Evolutionary conservation across 1,139 yeast species (phyloP), one percentile per base, ranked within the genome.

Genomic region (Suhomyces bolitotheri): DNA sequence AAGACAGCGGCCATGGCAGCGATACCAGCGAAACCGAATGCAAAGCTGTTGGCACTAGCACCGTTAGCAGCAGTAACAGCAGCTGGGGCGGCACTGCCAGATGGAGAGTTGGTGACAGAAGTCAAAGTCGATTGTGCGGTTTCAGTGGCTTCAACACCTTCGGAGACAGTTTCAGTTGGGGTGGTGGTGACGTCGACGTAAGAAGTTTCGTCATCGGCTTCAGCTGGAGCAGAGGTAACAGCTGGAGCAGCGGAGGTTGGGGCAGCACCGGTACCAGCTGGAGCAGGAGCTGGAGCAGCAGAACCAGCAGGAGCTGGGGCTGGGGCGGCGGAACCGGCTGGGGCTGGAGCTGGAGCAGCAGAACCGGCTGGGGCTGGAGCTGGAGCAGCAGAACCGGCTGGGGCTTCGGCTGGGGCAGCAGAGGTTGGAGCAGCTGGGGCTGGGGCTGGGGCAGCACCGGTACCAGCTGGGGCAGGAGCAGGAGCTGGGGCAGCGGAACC

Each of bases 1-100:
- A 70, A 64, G 47, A 60, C 53, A 45, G 70, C 74, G 45, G 68
- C 73, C 36, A 68, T 45, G 56, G 71, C 75, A 43, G 67, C 76
- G 39, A 66, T 37, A 54, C 73, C 74, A 42, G 62, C 73, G 35
- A 59, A 58, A 43, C 74, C 75, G 31, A 53, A 56, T 36, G 54
- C 60, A 30, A 51, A 54, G 38, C 54, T 57, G 39, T 50, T 50
- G 43, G 48, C 50, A 44, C 48, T 47, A 29, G 51, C 70, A 44
- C 45, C 56, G 57, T 59, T 67, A 41, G 38, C 60, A 22, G 53
- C 43, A 27, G 51, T 40, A 29, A 55, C 36, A 29, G 40, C 43
- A 17, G 54, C 51, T 22, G 50, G 27, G 25, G 53, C 31, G n/a
- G 8, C 16, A 24, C 51, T 40, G 31, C 37, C 33, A 25, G 44